Evolutionary conservation across 768 basidiomycete species (phyloP).

Genomic region (Serendipita sp.): DNA sequence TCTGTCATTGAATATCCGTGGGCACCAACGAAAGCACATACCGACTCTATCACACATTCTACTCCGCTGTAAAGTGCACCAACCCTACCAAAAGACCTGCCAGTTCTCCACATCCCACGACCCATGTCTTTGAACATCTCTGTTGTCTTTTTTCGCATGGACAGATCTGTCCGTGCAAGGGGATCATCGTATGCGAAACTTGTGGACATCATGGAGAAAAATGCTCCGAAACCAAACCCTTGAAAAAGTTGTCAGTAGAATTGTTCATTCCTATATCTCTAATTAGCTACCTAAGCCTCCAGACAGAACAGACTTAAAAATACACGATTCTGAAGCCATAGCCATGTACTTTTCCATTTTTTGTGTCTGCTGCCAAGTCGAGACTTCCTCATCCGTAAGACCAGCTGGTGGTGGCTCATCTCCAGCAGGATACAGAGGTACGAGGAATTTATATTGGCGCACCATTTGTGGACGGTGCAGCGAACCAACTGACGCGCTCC

Average conservation of each 20-base stretch:
- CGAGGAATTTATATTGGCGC: conserved; percentile 19
- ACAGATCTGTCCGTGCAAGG: conserved; percentile 33
- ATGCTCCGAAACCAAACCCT: conserved; percentile 82
- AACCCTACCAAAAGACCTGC: conserved; percentile 88
- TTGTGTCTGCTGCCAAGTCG: conserved; percentile 45
- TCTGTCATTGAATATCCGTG: neutral
- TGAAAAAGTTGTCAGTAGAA: conserved; percentile 18
- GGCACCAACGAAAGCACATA: conserved; percentile 26
- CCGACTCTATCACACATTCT: conserved; percentile 90
- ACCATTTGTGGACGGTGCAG: neutral
- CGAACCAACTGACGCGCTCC: neutral
- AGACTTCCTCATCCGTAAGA: conserved; percentile 61
- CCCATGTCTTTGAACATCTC: conserved; percentile 92
- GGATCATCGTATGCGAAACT: conserved; percentile 95
- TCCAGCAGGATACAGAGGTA: conserved; percentile 69
- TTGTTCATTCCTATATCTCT: neutral
- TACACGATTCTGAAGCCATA: conserved; percentile 72
- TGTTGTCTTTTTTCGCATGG: conserved; percentile 58
- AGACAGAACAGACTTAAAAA: conserved; percentile 62
- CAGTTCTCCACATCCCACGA: conserved; percentile 72
- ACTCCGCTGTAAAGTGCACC: conserved; percentile 88
- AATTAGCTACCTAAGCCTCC: conserved; percentile 55
- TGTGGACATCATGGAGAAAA: conserved; percentile 91
- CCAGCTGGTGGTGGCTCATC: conserved; percentile 81
- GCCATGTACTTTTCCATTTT: conserved; percentile 61